Evolutionary conservation across 805 yeast genomes (phyloP).

Genomic region (Candida pseudofarinosa): DNA sequence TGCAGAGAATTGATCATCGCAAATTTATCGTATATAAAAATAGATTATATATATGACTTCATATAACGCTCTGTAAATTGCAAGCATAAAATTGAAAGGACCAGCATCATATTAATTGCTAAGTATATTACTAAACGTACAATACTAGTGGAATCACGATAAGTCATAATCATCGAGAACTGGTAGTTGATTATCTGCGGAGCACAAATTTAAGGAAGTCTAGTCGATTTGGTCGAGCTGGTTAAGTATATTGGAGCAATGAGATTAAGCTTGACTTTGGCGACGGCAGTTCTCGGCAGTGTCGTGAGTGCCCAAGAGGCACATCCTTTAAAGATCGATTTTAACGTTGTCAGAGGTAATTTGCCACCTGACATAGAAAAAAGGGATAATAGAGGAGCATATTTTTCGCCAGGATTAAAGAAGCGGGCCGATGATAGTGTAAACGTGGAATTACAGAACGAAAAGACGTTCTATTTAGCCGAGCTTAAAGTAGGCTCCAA

Average conservation of each 20-base stretch:
- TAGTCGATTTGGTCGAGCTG: too few species aligned
- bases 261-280: neutral
- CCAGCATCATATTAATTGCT: too few species aligned
- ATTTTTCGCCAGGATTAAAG: conserved; percentile 11
- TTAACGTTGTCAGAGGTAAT: conserved; percentile 17
- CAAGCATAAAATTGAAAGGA: neutral
- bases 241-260: neutral
- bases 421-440: conserved; percentile 11
- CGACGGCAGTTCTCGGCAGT: neutral
- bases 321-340: conserved; percentile 12
- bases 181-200: too few species aligned
- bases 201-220: too few species aligned
- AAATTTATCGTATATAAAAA: too few species aligned
- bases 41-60: neutral
- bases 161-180: too few species aligned
- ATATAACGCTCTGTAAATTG: neutral
- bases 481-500: conserved; percentile 27
- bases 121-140: too few species aligned
- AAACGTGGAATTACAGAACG: conserved; percentile 18
- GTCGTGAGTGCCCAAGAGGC: neutral
- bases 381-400: conserved; percentile 8
- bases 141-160: too few species aligned
- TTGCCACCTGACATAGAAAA: conserved; percentile 5
- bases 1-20: neutral
- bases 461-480: conserved; percentile 27